phyloP scores from a whole-genome alignment of 805 yeast species.

The Cyberlindnera mycetangii region DNA sequence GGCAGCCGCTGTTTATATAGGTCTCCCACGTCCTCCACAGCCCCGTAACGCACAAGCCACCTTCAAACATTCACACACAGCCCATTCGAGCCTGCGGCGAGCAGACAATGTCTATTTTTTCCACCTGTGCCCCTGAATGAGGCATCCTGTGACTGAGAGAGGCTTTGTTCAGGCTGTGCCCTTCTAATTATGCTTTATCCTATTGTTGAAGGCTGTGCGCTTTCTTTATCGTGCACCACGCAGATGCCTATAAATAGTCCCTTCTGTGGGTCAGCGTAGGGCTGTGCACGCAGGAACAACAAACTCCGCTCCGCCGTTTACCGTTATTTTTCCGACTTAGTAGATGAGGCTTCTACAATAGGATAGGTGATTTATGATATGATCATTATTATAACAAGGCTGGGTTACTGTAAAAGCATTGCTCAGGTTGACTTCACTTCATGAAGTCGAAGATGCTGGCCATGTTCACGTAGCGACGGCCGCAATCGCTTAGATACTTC shows the following conservation, averaged over 20 bases:
- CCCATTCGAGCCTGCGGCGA: neutral
- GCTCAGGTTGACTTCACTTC: no score
- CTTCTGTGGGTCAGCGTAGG: neutral
- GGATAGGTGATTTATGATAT: no score
- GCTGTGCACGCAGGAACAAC: neutral
- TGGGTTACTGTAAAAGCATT: no score
- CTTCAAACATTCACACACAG: neutral
- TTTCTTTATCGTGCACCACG: no score
- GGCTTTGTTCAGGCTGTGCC: no score
- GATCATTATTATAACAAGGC: neutral
- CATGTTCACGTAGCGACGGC: constrained; percentile 87
- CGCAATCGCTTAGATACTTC: constrained; percentile 75
- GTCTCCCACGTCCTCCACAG: neutral
- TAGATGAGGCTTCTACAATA: neutral
- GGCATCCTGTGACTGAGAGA: no score
- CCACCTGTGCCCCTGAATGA: no score
- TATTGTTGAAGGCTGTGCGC: no score
- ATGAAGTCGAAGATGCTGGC: constrained; percentile 69
- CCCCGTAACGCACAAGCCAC: constrained; percentile 2
- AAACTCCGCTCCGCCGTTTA: neutral
- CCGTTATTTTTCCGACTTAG: neutral
- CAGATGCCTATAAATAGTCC: neutral
- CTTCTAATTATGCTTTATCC: no score
- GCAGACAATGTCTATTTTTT: no score
- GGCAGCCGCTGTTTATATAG: neutral